Percentiles rank a stretch among this genome's conserved stretches.
These are phyloP conservation scores for Chaetoceros tenuissimus DNA, from an alignment of 108 stramenopile genomes.

Conservation along the genomic window DNA sequence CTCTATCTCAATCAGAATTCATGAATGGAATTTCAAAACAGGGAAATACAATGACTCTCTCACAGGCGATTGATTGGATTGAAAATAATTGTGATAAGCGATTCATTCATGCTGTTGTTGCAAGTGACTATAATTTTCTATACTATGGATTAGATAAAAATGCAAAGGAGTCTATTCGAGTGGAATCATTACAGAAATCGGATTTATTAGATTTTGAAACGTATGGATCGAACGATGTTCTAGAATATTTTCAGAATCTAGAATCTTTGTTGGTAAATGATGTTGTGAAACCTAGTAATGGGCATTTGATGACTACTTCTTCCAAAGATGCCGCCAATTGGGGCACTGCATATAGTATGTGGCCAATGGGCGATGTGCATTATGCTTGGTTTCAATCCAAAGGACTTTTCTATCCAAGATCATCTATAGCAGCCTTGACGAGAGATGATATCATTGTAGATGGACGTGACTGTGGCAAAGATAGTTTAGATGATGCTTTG, in stretches of 20 bases:
- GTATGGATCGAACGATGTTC: conserved; percentile 1
- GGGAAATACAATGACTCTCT: not conserved
- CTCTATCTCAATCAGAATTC: not conserved
- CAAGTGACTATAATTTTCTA: conserved; percentile 23
- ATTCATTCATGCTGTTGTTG: conserved; percentile 32
- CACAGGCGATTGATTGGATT: conserved; percentile 18
- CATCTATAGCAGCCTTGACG: not conserved
- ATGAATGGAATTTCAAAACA: not conserved
- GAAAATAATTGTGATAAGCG: conserved; percentile 19
- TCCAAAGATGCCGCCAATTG: not conserved
- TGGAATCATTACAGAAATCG: not conserved
- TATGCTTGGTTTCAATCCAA: conserved; percentile 26
- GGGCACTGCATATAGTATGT: not conserved
- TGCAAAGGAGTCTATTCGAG: conserved; percentile 2
- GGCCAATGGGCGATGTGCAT: conserved; percentile 22
- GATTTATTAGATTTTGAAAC: conserved; percentile 3
- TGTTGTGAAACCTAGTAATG: conserved; percentile 2
- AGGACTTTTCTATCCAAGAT: not conserved
- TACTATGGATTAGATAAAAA: conserved; percentile 9
- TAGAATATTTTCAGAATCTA: conserved; percentile 1
- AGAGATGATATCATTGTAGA: conserved; percentile 22
- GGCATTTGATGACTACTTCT: conserved; percentile 4
- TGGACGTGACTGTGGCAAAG: conserved; percentile 31
- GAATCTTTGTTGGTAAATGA: conserved; percentile 1
- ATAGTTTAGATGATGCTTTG: conserved; percentile 36